A percentile compares a stretch with the other conserved stretches of the same genome.
Conservation (phyloP, 2,329 filamentous ascomycete species). For the Ustilaginoidea virens region DNA sequence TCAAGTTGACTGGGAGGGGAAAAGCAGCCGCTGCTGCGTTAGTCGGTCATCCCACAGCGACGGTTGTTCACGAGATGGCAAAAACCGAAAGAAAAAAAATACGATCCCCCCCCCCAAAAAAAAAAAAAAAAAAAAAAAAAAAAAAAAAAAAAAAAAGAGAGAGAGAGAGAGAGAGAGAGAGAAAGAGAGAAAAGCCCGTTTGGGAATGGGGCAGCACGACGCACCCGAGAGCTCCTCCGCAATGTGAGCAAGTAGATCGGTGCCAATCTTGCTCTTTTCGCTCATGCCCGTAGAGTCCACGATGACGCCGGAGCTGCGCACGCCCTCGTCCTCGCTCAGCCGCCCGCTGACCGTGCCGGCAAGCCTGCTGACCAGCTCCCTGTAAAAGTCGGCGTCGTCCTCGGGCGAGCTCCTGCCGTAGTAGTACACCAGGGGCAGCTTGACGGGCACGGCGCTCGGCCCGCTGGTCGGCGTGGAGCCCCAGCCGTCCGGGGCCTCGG, state of each 20-base stretch:
- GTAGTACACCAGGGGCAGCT: conserved; percentile 81
- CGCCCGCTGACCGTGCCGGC: conserved; percentile 65
- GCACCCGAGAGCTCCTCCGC: conserved; percentile 37
- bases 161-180: no score
- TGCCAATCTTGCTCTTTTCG: conserved; percentile 46
- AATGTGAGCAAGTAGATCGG: conserved; percentile 71
- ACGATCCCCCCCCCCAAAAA: no score
- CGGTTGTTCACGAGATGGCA: no score
- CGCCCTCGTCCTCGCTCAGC: conserved; percentile 57
- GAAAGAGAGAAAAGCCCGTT: not conserved
- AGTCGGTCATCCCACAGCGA: no score
- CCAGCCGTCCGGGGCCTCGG: conserved; percentile 67
- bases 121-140: not conserved
- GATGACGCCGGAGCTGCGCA: conserved; percentile 62
- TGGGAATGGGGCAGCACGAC: conserved; percentile 1
- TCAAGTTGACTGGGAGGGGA: conserved; percentile 63
- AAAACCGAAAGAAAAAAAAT: no score
- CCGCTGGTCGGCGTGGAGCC: conserved; percentile 84
- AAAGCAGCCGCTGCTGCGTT: no score
- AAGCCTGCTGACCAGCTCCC: conserved; percentile 57
- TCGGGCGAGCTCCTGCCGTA: conserved; percentile 63
- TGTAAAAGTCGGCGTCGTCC: conserved; percentile 58
- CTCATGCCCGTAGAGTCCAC: conserved; percentile 68
- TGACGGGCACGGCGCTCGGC: conserved; percentile 75
- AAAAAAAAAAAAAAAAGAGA: not conserved